Evolutionary conservation across 176 grass and related monocot genomes (phyloP), one percentile per base, ranked within the genome.

Genomic region (Triticum urartu): DNA sequence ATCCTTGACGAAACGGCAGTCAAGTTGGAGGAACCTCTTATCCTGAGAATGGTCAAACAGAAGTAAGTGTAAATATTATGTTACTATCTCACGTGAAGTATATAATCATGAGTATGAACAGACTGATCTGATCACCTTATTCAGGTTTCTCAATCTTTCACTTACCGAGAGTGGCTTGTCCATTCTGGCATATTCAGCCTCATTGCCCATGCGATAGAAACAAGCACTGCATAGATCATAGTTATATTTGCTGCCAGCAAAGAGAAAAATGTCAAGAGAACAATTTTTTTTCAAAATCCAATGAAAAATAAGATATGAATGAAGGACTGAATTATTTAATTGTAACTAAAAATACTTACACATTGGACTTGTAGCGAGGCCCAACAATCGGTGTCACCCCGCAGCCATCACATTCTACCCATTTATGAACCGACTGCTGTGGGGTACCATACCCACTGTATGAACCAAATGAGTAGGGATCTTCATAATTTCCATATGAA

Each of bases 381-480:
- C 92, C 95, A 35, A 83, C 18, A 52, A 94, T 97, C 1, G 92
- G 95, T 7, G 87, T 78, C 67, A 91, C 54, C 79, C 88, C 84
- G 81, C 95, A 97, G 59, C 71, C 84, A 90, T 97, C 88, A 84
- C 92, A 97, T 18, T 56, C 74, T 39, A 95, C 80, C 83, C 92
- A 87, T 79, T 43, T 78, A 82, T 91, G 92, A 30, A 79, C 47
- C 58, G 82, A 39, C 0, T 1, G 8, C 25, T 82, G 81, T 12
- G 59, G n/a, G 6, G 74, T 62, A 11, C 45, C 56, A 59, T 86
- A 42, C 60, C 66, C 32, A 75, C 79, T 72, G 60, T 78, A 56
- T 39, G 79, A 80, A 79, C 32, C 63, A 81, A 84, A 50, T 78
- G 56, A 72, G 50, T 56, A 14, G 21, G 15, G 1, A 1, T 73